Percentiles rank a stretch among this genome's conserved stretches.
Evolutionary conservation across 768 basidiomycete species (phyloP).

Genomic region (Psilocybe tampanensis): DNA sequence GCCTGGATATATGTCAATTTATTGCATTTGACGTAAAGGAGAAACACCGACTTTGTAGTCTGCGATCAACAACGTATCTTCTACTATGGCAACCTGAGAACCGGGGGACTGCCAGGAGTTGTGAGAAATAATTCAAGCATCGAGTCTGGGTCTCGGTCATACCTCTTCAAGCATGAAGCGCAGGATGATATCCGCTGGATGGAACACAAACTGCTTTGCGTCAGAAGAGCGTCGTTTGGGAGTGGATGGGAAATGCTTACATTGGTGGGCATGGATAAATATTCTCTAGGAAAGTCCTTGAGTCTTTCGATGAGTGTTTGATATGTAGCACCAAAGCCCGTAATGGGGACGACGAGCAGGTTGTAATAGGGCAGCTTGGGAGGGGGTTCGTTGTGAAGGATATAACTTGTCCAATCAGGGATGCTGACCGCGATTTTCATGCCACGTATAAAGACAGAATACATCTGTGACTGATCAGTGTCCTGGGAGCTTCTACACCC

Average conservation of each 20-base stretch:
- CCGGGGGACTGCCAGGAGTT: not conserved
- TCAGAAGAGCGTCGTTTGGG: too few species aligned
- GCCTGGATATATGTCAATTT: not conserved
- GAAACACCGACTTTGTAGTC: not conserved
- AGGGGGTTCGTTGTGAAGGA: not conserved
- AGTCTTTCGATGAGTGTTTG: not conserved
- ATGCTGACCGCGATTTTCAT: not conserved
- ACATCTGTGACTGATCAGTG: not conserved
- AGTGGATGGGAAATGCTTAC: too few species aligned
- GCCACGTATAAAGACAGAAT: not conserved
- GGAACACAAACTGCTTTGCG: not conserved
- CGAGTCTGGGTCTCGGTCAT: not conserved
- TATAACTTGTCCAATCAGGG: not conserved
- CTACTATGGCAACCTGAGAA: not conserved
- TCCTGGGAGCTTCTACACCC: not conserved
- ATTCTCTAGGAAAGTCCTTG: not conserved
- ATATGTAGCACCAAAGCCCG: not conserved
- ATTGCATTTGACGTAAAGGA: not conserved
- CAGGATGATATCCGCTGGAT: not conserved
- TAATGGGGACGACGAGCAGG: not conserved
- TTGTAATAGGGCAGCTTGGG: not conserved
- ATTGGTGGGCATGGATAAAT: too few species aligned
- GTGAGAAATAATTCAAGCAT: not conserved
- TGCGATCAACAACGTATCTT: not conserved
- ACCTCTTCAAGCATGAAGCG: not conserved